phyloP scores from a whole-genome alignment of 2,329 filamentous ascomycete species.

The Seiridium cupressi region DNA sequence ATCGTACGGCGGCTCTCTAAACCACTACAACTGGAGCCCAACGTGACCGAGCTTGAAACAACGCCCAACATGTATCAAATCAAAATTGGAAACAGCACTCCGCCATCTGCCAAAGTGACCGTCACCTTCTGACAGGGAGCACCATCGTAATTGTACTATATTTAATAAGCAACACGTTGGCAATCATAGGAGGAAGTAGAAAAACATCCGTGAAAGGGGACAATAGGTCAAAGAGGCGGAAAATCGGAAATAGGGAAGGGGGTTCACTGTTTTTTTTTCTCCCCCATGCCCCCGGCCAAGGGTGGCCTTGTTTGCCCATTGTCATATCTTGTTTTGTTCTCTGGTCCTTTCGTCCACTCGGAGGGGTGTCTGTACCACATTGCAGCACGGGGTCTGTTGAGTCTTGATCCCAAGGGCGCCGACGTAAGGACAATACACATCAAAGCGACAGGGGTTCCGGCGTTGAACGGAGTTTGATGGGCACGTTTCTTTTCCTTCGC shows the following conservation, averaged over 20 bases:
- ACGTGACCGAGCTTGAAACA: conserved; percentile 28
- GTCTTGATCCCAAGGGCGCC: not conserved
- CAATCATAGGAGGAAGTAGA: not conserved
- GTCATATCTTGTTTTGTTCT: not conserved
- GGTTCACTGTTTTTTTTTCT: not conserved
- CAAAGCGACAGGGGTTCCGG: conserved; percentile 3
- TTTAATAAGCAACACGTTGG: not conserved
- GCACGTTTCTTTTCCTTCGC: not conserved
- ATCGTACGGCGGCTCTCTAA: conserved; percentile 47
- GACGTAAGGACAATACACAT: not conserved
- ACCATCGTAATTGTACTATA: conserved; percentile 1
- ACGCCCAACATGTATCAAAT: too few species aligned
- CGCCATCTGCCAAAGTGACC: too few species aligned
- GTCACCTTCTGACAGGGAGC: not conserved
- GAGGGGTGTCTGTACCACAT: not conserved
- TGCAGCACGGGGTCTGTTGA: not conserved
- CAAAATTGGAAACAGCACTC: too few species aligned
- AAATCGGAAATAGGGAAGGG: not conserved
- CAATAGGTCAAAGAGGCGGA: not conserved
- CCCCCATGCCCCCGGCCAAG: not conserved
- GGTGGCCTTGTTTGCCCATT: not conserved
- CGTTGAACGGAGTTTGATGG: not conserved
- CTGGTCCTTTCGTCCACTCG: not conserved
- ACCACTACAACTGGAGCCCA: conserved; percentile 58
- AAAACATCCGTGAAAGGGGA: not conserved